Conservation (phyloP, 495 filamentous ascomycete genomes). For the Sporormia fimetaria region DNA sequence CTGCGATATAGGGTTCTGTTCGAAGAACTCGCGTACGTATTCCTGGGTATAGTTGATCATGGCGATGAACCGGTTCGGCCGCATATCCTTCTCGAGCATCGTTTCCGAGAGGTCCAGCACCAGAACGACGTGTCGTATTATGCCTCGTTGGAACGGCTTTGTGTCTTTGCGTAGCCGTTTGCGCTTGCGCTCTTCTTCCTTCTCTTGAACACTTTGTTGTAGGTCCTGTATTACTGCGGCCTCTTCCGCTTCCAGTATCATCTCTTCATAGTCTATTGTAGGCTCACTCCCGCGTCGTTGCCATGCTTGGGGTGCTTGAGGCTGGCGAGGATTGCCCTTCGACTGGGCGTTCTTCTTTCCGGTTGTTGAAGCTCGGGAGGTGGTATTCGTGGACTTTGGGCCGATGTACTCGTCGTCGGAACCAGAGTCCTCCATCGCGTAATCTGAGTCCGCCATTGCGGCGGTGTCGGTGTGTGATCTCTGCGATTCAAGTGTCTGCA, state of each 20-base stretch:
- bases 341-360: conserved; percentile 13
- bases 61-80: conserved; percentile 73
- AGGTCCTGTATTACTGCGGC: conserved; percentile 68
- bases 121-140: conserved; percentile 86
- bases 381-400: conserved; percentile 3
- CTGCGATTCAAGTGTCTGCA: too few relatives aligned
- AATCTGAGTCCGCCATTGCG: conserved; percentile 64
- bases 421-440: conserved; percentile 65
- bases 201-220: conserved; percentile 53
- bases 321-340: too few relatives aligned
- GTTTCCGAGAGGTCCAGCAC: conserved; percentile 87
- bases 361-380: conserved; percentile 9
- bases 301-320: conserved; percentile 38
- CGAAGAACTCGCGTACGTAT: conserved; percentile 90
- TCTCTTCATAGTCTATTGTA: conserved; percentile 23
- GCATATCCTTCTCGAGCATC: conserved; percentile 90
- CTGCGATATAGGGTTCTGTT: conserved; percentile 98
- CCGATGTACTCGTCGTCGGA: conserved; percentile 62
- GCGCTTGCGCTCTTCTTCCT: conserved; percentile 60
- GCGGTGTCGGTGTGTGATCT: conserved; percentile 5
- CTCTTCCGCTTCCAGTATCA: conserved; percentile 50
- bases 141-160: conserved; percentile 86
- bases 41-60: conserved; percentile 72
- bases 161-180: conserved; percentile 80
- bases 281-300: conserved; percentile 1